These are phyloP conservation scores for Wickerhamomyces chaumierensis DNA, from an alignment of 805 yeast genomes.

Conservation along the genomic window DNA sequence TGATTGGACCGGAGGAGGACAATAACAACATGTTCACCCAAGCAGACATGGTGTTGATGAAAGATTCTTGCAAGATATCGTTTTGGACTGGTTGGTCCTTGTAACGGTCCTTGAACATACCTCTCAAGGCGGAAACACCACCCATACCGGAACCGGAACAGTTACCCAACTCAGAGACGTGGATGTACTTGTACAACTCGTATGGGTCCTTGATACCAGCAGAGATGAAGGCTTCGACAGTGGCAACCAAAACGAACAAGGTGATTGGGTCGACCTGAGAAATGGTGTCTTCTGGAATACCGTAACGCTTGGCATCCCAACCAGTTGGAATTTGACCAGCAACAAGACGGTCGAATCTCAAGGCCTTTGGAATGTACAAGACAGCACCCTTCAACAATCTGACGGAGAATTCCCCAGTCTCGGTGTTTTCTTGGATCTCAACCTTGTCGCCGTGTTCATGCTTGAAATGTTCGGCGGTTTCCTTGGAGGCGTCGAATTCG, in stretches of 20 bases:
- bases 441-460: constrained; percentile 89
- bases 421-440: constrained; percentile 82
- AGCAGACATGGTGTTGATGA: constrained; percentile 98
- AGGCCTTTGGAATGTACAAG: constrained; percentile 74
- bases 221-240: constrained; percentile 86
- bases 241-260: constrained; percentile 82
- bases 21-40: constrained; percentile 98
- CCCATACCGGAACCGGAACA: constrained; percentile 99
- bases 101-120: constrained; percentile 95
- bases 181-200: constrained; percentile 96
- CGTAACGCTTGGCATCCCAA: constrained; percentile 92
- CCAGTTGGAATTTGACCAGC: constrained; percentile 92
- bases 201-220: constrained; percentile 98
- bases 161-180: constrained; percentile 97
- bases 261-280: constrained; percentile 96
- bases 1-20: constrained; percentile 96
- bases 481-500: constrained; percentile 89
- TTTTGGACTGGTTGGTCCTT: constrained; percentile 91
- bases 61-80: constrained; percentile 95
- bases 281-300: constrained; percentile 87
- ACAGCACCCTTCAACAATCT: constrained; percentile 87
- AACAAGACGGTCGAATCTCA: constrained; percentile 58
- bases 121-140: constrained; percentile 94
- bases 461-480: constrained; percentile 90
- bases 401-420: constrained; percentile 86